Percentiles rank a stretch among this genome's conserved stretches.
These are phyloP conservation scores for Cryoendolithus antarcticus DNA, from an alignment of 2,329 filamentous ascomycete genomes.

Conservation along the genomic window DNA sequence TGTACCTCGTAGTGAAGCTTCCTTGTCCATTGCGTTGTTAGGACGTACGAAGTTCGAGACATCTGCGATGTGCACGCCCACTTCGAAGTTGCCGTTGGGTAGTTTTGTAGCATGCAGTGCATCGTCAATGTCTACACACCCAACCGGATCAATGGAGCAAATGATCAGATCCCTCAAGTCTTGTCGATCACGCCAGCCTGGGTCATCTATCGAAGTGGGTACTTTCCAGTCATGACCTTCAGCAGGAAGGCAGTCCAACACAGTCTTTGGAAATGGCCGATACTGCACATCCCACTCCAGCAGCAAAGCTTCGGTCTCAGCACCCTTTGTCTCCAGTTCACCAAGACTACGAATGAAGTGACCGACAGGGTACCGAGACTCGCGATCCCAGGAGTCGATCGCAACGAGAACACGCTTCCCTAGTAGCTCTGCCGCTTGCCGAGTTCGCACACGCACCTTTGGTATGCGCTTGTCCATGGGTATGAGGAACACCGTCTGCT, in stretches of 20 bases:
- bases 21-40: slow-evolving; percentile 90
- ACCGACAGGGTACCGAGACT: slow-evolving; percentile 82
- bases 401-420: slow-evolving; percentile 87
- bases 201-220: slow-evolving; percentile 63
- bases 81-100: slow-evolving; percentile 87
- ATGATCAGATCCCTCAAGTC: slow-evolving; percentile 79
- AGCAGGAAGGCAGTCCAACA: slow-evolving; percentile 79
- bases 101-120: slow-evolving; percentile 76
- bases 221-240: slow-evolving; percentile 95
- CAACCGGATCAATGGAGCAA: slow-evolving; percentile 93
- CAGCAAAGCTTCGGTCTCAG: slow-evolving; percentile 87
- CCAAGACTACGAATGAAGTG: slow-evolving; percentile 90
- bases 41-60: slow-evolving; percentile 99
- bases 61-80: slow-evolving; percentile 96
- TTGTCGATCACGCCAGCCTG: slow-evolving; percentile 73
- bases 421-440: slow-evolving; percentile 76
- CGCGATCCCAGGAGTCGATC: slow-evolving; percentile 89
- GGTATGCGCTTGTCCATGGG: slow-evolving; percentile 98
- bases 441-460: slow-evolving; percentile 84
- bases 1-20: slow-evolving; percentile 86
- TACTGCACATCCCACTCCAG: slow-evolving; percentile 98
- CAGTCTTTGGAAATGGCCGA: slow-evolving; percentile 87
- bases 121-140: slow-evolving; percentile 97
- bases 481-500: slow-evolving; percentile 87
- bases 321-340: slow-evolving; percentile 91